Evolutionary conservation across 352 stramenopile genomes (phyloP).

Genomic region (Globisporangium canariense): DNA sequence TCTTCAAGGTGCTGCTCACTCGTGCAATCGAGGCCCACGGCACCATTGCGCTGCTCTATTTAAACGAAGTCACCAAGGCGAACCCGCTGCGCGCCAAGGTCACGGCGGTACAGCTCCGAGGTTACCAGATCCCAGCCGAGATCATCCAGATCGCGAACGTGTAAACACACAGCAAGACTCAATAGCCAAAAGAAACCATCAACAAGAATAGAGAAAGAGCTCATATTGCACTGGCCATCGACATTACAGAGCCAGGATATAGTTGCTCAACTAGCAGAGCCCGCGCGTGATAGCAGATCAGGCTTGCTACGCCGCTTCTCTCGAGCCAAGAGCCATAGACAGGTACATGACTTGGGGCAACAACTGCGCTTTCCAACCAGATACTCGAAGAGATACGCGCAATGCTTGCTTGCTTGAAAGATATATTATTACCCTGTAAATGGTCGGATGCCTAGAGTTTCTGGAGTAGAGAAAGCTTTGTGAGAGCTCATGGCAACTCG

Average conservation of each 20-base stretch:
- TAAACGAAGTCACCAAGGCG: slow-evolving; percentile 76
- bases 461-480: too few species aligned
- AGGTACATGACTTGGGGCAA: too few species aligned
- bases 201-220: background rate
- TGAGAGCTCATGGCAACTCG: background rate
- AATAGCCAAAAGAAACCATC: background rate
- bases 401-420: background rate
- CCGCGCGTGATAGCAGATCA: background rate
- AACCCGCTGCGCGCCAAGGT: slow-evolving; percentile 75
- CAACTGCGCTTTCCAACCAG: too few species aligned
- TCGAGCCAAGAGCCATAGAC: too few species aligned
- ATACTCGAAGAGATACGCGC: background rate
- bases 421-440: slow-evolving; percentile 10
- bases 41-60: slow-evolving; percentile 63
- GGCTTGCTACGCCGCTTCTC: background rate
- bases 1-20: slow-evolving; percentile 63
- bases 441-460: background rate
- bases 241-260: background rate
- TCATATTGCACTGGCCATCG: background rate
- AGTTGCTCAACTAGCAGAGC: too few species aligned
- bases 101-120: slow-evolving; percentile 64
- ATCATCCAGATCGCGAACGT: slow-evolving; percentile 56
- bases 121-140: slow-evolving; percentile 51
- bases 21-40: slow-evolving; percentile 63
- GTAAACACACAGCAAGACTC: slow-evolving; percentile 21